Conservation (phyloP, 2,329 filamentous ascomycete species). For the Aurifilum marmelostoma region DNA sequence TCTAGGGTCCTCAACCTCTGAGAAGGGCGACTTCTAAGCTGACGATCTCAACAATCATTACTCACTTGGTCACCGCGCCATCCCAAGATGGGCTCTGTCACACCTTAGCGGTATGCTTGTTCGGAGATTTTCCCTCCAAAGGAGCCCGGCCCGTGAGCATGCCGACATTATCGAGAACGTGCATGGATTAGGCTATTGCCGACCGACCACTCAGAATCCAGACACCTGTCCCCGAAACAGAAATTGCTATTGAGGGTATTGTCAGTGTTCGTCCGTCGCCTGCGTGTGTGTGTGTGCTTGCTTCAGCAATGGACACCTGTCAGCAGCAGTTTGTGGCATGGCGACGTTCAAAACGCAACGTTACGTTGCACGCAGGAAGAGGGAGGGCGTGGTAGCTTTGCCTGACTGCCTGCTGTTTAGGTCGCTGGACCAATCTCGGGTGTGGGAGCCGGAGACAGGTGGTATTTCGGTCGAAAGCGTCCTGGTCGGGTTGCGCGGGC, state of each 20-base stretch:
- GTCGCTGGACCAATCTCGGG: conserved; percentile 2
- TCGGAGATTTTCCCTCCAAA: not conserved
- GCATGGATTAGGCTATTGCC: not conserved
- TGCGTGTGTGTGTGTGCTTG: not conserved
- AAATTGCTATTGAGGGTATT: not conserved
- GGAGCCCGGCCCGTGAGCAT: not conserved
- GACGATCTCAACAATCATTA: not conserved
- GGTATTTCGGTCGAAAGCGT: not conserved
- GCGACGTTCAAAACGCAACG: conserved; percentile 33
- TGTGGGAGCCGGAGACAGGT: not conserved
- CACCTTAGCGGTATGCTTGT: not conserved
- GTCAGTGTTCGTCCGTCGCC: not conserved
- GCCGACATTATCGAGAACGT: conserved; percentile 1
- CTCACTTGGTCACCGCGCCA: not conserved
- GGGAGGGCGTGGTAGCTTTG: not conserved
- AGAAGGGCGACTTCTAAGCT: not conserved
- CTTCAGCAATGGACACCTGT: not conserved
- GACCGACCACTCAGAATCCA: not conserved
- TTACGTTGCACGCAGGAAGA: not conserved
- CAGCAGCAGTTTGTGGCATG: conserved; percentile 43
- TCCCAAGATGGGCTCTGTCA: not conserved
- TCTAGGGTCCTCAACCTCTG: not conserved
- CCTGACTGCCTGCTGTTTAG: not conserved
- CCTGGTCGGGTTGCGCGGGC: not conserved
- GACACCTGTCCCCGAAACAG: not conserved